Evolutionary conservation across 768 basidiomycete genomes (phyloP).

Genomic region (Boletus coccyginus): DNA sequence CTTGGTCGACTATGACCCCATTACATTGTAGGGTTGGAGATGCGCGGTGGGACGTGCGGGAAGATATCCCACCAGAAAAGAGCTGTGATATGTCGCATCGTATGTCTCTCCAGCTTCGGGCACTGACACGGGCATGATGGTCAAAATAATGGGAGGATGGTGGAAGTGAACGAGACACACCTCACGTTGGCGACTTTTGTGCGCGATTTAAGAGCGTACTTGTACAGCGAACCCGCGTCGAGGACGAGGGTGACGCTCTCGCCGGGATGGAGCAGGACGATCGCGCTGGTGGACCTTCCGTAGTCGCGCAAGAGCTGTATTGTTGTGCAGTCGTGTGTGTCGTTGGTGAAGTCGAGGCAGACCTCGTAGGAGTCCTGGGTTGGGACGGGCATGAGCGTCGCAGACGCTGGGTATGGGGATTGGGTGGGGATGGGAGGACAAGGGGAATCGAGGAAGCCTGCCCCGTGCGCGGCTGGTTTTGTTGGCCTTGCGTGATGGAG

Average conservation of each 20-base stretch:
- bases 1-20: constrained; percentile 61
- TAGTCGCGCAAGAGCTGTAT: constrained; percentile 66
- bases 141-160: constrained; percentile 2
- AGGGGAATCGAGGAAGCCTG: constrained; percentile 19
- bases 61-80: constrained; percentile 40
- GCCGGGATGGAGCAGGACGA: constrained; percentile 57
- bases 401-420: constrained; percentile 31
- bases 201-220: constrained; percentile 64
- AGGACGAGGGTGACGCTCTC: constrained; percentile 66
- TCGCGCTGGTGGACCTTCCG: constrained; percentile 50
- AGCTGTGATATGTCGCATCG: constrained; percentile 60
- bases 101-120: constrained; percentile 64
- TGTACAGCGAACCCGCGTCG: constrained; percentile 66
- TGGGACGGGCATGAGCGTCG: constrained; percentile 46
- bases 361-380: constrained; percentile 58
- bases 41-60: constrained; percentile 33
- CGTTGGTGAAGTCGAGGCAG: constrained; percentile 67
- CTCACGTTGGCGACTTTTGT: constrained; percentile 68
- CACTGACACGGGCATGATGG: constrained; percentile 37
- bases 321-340: constrained; percentile 61
- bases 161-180: constrained; percentile 37
- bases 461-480: constrained; percentile 31
- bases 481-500: constrained; percentile 32
- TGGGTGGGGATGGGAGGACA: constrained; percentile 17
- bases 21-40: constrained; percentile 38